These are phyloP conservation scores for Secale cereale DNA, from an alignment of 176 grass and related monocot species.

Conservation along the genomic window DNA sequence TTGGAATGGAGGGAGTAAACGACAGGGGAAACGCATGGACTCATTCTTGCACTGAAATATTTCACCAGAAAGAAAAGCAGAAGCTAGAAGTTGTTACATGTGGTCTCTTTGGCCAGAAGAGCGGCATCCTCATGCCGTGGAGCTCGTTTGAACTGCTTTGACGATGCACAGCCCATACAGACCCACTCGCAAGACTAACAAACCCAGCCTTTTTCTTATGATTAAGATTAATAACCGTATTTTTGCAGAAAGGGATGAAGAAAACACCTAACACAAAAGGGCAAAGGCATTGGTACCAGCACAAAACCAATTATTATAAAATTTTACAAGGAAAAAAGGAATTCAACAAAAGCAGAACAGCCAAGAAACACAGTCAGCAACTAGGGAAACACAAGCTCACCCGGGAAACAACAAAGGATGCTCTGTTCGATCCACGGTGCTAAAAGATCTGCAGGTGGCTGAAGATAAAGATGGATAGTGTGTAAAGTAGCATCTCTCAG, in stretches of 20 bases:
- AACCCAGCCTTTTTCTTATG: too few species aligned
- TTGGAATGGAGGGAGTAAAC: neutral
- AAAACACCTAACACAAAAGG: neutral
- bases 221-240: too few species aligned
- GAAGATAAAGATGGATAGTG: neutral
- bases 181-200: neutral
- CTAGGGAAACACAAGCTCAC: neutral
- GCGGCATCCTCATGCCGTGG: constrained; percentile 46
- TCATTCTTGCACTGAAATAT: neutral
- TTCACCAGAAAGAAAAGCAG: neutral
- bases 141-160: constrained; percentile 39
- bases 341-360: neutral
- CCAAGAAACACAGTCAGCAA: neutral
- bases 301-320: neutral
- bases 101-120: constrained; percentile 56
- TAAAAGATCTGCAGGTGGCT: neutral
- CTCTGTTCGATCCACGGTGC: too few species aligned
- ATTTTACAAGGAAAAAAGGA: neutral
- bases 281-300: neutral
- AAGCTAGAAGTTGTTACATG: constrained; percentile 32
- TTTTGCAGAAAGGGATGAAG: neutral
- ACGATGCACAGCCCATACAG: constrained; percentile 58
- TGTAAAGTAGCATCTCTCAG: too few species aligned
- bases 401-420: neutral
- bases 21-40: neutral